Evolutionary conservation across 345 rosid species (phyloP), one percentile per base, ranked within the genome.

Genomic region (Gossypium turneri): DNA sequence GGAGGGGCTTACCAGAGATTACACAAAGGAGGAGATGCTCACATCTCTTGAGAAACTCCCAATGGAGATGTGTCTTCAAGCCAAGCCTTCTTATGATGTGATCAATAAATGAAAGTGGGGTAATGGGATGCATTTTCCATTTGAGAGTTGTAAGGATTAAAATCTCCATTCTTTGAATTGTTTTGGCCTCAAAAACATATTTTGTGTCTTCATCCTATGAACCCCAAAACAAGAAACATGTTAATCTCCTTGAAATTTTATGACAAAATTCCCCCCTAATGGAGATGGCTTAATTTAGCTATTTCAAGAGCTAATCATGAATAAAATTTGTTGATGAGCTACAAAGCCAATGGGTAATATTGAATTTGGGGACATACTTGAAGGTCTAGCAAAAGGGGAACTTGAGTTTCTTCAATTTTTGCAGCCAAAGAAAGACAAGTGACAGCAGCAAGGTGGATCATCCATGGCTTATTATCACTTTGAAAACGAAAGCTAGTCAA

Each of bases 111-210:
- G 99, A 89, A 43, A 91, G 75, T 45, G 98, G 92, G 22, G 98
- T 91, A 58, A 91, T 79, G 12, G 90, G 98, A 80, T 90, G 90
- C 99, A 95, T 95, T 84, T 83, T 88, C 99, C 99, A 95, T 69
- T 84, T 51, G 10, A 95, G 91, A 11, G 96, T 81, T 15, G 99
- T 91, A 3, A 95, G 90, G 60, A 95, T 82, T 84, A 95, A 77
- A n/a, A 95, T 70, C 91, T 95, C 99, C 99, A 95, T 95, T 85
- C 92, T 89, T 83, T 95, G 97, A 47, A 95, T 89, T 34, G 90
- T 86, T 80, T 93, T 93, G 7, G 98, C 90, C 77, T 95, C 96
- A 55, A 95, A 95, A 64, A 89, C 76, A 72, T 85, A 93, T 82
- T 78, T 88, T 15, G 87, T 79, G 11, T 84, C 96, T 79, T 83